These are phyloP conservation scores for Adansonia gregorii DNA, from an alignment of 441 rosid genomes.

Conservation along the genomic window DNA sequence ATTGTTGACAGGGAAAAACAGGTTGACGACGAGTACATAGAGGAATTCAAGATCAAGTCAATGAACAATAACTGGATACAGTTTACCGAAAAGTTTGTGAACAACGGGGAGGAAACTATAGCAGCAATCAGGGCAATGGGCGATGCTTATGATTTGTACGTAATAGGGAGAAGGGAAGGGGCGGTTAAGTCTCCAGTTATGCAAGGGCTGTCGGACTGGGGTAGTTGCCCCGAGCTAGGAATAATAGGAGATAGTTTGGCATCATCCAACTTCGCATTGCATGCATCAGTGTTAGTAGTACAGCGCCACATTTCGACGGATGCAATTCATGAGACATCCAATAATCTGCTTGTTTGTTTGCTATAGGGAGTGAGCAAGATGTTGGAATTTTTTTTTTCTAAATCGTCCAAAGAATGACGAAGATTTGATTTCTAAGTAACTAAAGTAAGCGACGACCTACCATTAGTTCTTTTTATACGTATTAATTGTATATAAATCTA, in stretches of 20 bases:
- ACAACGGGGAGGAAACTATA: constrained; percentile 36
- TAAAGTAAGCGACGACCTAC: not conserved
- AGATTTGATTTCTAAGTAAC: not conserved
- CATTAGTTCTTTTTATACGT: too few species aligned
- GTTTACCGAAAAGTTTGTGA: constrained; percentile 40
- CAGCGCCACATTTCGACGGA: constrained; percentile 11
- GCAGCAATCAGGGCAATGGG: constrained; percentile 15
- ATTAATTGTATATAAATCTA: too few species aligned
- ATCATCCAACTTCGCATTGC: constrained; percentile 17
- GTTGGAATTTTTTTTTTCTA: not conserved
- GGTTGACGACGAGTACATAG: constrained; percentile 39
- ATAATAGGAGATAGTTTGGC: constrained; percentile 20
- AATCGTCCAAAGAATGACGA: not conserved
- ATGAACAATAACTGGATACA: constrained; percentile 33
- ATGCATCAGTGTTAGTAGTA: constrained; percentile 20
- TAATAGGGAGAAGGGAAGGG: constrained; percentile 43
- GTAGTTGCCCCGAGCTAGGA: constrained; percentile 22
- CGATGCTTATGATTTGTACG: constrained; percentile 35
- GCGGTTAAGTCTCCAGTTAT: not conserved
- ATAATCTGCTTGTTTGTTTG: not conserved
- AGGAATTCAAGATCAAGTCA: constrained; percentile 41
- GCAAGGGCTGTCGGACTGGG: constrained; percentile 15
- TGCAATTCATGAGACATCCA: not conserved
- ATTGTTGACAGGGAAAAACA: constrained; percentile 29
- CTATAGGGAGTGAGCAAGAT: not conserved